Base-by-base conservation (phyloP, 208 protist species). In the Trypanosoma theileri region DNA sequence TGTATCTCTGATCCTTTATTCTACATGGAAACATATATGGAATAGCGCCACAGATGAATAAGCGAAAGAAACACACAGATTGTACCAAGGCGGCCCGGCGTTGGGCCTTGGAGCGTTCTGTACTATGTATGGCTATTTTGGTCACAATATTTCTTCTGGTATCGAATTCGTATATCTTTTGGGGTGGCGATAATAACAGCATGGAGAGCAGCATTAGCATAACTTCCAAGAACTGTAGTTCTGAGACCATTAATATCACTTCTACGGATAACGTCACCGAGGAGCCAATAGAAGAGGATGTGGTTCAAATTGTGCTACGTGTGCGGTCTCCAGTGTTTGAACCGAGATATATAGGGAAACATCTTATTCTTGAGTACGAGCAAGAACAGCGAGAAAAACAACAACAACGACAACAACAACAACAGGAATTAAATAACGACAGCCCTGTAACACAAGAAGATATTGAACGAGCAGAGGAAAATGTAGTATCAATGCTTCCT, bases 311-410 rank as follows among this genome's bases (percentile, higher is more conserved):
- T 57, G 2, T 55, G 6, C 9, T 57, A 24, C 48, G 16, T 42
- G 16, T 57, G 14, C 48, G n/a, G 4, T 8, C 54, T 17, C 62
- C 53, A 13, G 1, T 21, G 3, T 68, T 57, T 57, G 44, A 44
- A 3, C 53, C 31, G 24, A 17, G 41, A 28, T 17, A 35, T 16
- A 14, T 68, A 17, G 62, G 62, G 7, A 17, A 57, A 46, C 48
- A 51, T 16, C 40, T 68, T 26, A 14, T 68, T 8, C 19, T 17
- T 7, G 62, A 68, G 58, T 63, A 63, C 17, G 42, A 63, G 17
- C 14, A 13, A 10, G 21, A 63, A 9, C 19, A 63, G 11, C 13
- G 16, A n/a, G 16, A 48, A 11, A 48, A 48, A n/a, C 16, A n/a
- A 19, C 1, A 46, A 44, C 35, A 35, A 46, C 28, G 41, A 28